Base-by-base conservation (phyloP, 2,329 filamentous ascomycete genomes). In the Nannizzia gypsea region DNA sequence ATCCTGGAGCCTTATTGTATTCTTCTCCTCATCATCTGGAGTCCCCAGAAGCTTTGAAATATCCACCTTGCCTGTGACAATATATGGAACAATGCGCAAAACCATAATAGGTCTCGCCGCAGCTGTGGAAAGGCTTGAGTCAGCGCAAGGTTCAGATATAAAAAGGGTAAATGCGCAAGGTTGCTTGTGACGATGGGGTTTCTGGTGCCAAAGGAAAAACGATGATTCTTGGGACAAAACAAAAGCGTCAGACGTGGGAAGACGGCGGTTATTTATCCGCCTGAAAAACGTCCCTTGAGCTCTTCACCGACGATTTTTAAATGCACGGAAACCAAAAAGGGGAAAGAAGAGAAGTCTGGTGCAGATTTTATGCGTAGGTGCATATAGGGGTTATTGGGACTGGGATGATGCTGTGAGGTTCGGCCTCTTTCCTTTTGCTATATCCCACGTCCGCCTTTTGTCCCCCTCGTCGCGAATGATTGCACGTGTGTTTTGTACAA, bases 31-130 rank as follows among this genome's bases (percentile, higher is more conserved):
- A 58, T 63, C 64, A 62, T 65, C 63, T 59, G 59, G 60, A 58
- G 63, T 60, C 17, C 58, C 52, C 56, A 65, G 24, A 59, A 65
- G 62, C 60, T 59, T 58, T 59, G 64, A 63, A 61, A 65, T 65
- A 62, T 65, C 64, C 64, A 65, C 63, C 42, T 64, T 65, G 63
- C 44, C 61, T 61, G 60, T 61, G 62, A 62, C 42, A 62, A 61
- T 59, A 17, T 28, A 63, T 59, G 61, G 61, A 56, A 57, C 26
- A 28, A 62, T 56, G 24, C 61, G 61, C 58, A 60, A 28, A 56
- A 62, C 50, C 61, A 62, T 62, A 62, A 56, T 42, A 56, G 38
- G 38, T 42, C 17, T 42, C 54, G 38, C 54, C 34, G 38, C 20
- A 31, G 28, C 50, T 54, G 28, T 54, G 50, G n/a, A 17, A 8